Conservation (phyloP, 2,329 filamentous ascomycete genomes). For the Penicillium brasilianum region DNA sequence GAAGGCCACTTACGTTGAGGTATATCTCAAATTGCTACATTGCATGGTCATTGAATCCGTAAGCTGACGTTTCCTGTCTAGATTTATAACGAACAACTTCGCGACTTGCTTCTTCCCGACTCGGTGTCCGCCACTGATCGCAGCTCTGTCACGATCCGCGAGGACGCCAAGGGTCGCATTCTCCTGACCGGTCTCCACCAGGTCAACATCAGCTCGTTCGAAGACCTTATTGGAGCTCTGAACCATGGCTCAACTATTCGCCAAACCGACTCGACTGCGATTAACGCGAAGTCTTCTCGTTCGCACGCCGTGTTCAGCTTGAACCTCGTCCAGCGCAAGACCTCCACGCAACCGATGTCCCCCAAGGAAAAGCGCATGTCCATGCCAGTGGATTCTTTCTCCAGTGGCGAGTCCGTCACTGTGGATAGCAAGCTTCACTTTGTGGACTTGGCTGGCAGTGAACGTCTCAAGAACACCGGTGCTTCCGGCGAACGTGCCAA, state of each 20-base stretch:
- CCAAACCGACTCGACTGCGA: conserved; percentile 94
- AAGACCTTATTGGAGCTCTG: conserved; percentile 85
- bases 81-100: conserved; percentile 96
- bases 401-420: conserved; percentile 71
- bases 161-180: conserved; percentile 93
- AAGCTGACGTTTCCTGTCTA: conserved; percentile 45
- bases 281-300: conserved; percentile 96
- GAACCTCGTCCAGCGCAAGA: conserved; percentile 82
- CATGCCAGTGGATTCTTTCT: conserved; percentile 80
- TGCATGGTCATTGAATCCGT: neutral
- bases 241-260: conserved; percentile 93
- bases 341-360: conserved; percentile 52
- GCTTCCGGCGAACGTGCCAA: conserved; percentile 92
- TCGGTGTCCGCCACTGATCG: conserved; percentile 71
- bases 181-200: conserved; percentile 88
- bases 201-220: conserved; percentile 85
- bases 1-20: conserved; percentile 87
- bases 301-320: conserved; percentile 97
- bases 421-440: conserved; percentile 99
- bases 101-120: conserved; percentile 86
- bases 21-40: conserved; percentile 34
- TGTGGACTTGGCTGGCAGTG: conserved; percentile 95
- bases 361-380: conserved; percentile 83
- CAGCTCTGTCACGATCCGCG: conserved; percentile 82
- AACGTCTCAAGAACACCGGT: conserved; percentile 94